Base-by-base conservation (phyloP, 2,329 filamentous ascomycete genomes). In the Purpureocillium takamizusanense region DNA sequence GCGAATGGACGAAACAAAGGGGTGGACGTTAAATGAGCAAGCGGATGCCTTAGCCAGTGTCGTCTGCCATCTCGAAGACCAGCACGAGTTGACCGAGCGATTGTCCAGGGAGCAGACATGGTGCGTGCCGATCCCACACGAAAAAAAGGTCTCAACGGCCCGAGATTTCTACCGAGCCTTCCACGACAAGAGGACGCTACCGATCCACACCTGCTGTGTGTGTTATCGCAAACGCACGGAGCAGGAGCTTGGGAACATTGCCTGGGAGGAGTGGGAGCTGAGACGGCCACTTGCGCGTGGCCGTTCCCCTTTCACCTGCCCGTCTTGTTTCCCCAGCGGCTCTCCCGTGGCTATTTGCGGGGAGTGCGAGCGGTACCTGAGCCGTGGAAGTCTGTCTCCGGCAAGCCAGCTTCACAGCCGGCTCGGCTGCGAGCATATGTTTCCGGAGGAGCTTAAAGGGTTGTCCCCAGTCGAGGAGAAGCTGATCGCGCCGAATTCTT, bases 381-480 rank as follows among this genome's bases (percentile, higher is more conserved):
- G 7, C 25, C 15, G 37, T 16, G 41, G 38, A 4, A 8, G 2
- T 7, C 30, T 46, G 28, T 34, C 36, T 12, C 33, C 38, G 7
- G 38, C 41, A 1, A 37, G 33, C 4, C 35, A 38, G 17, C 13
- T 31, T 16, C 30, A 31, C 15, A 31, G 15, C 30, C 15, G 30
- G 6, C 30, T 43, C 7, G 36, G 42, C 14, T 44, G 38, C 31
- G 42, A 44, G 38, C 40, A 46, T 18, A 41, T 35, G 30, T 47
- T 38, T 35, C 40, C 40, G 1, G 28, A 43, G 7, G 40, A 45
- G 32, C 34, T 45, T 3, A 30, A 46, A 9, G 33, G 28, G 7
- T 33, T 40, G 2, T 28, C 38, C 8, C 38, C 33, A 2, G 33
- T 40, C 12, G 38, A 40, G 28, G 38, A 40, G 33, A 40, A 36